Evolutionary conservation across 2,329 filamentous ascomycete genomes (phyloP), one percentile per base, ranked within the genome.

Genomic region (Apiospora arundinis): DNA sequence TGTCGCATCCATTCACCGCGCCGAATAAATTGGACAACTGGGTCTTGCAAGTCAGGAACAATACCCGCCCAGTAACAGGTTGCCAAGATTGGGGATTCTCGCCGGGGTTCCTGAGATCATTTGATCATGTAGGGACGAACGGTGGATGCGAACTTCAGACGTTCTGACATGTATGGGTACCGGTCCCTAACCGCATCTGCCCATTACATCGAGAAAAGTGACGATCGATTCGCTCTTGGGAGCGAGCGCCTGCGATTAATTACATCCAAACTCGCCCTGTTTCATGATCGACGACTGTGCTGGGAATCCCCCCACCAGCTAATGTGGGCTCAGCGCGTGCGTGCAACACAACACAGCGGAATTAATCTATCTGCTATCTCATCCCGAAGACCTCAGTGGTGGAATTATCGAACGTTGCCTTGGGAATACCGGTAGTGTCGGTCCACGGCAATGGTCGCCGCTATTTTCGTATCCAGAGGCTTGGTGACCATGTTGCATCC

Each of bases 261-360:
- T 60, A 32, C 28, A 60, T 60, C 52, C 52, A 60, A 60, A 60
- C 52, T 37, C 52, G 21, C 32, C 52, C 5, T 32, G 52, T 60
- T 60, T 60, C 52, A 60, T 37, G 52, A 60, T 60, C 52, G 52
- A 60, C 52, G 52, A 60, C 28, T 32, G 14, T 37, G 52, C 52
- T 21, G 52, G 28, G 9, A 37, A n/a, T 32, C 52, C 52, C 49
- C 23, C 49, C 52, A 28, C 52, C 52, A 60, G 52, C 28, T 21
- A 60, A 37, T 60, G 28, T 60, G 52, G 52, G 16, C 52, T 60
- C 18, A 18, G 28, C 52, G 52, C 52, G 28, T 60, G 52, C 28
- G 32, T 60, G 25, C 52, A 32, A 60, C 52, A 37, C 52, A 28
- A 60, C 52, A 25, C 52, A 4, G 52, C 52, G 16, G 28, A 21